These are phyloP conservation scores for Aspergillus quadrilineatus DNA, from an alignment of 2,329 filamentous ascomycete species.

Conservation along the genomic window DNA sequence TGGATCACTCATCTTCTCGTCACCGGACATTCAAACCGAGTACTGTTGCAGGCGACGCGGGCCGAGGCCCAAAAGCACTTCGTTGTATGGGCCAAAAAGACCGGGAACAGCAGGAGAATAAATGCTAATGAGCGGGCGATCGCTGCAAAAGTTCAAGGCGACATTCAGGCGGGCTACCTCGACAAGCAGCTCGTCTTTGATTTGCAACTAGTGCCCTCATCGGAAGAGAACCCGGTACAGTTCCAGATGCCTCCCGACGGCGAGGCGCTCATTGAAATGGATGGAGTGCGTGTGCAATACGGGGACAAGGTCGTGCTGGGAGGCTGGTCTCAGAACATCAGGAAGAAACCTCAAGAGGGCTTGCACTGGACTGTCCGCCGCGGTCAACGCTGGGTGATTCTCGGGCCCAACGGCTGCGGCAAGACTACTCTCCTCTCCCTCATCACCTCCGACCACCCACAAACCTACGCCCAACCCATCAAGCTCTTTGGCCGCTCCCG, in stretches of 20 bases:
- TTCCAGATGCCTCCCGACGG: conserved; percentile 41
- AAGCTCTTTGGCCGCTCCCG: conserved; percentile 80
- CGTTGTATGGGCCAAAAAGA: conserved; percentile 30
- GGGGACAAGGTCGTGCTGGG: conserved; percentile 75
- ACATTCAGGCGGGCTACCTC: conserved; percentile 23
- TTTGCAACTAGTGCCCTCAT: conserved; percentile 14
- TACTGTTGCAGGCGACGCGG: conserved; percentile 66
- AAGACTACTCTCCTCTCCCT: conserved; percentile 94
- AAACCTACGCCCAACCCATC: conserved; percentile 86
- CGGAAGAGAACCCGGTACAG: neutral
- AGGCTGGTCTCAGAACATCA: conserved; percentile 66
- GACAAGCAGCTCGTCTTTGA: conserved; percentile 28
- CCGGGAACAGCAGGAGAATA: neutral
- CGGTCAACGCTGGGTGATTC: conserved; percentile 86
- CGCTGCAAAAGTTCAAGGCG: conserved; percentile 17
- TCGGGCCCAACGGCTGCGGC: conserved; percentile 89
- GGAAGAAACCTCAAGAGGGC: conserved; percentile 57
- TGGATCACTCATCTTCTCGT: conserved; percentile 88
- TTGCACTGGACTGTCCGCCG: conserved; percentile 79
- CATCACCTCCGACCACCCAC: conserved; percentile 92
- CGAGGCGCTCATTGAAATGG: conserved; percentile 80
- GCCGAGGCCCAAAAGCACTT: conserved; percentile 54
- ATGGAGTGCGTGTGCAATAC: conserved; percentile 79
- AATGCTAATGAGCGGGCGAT: conserved; percentile 3
- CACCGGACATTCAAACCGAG: conserved; percentile 64